phyloP scores from a whole-genome alignment of 2,329 filamentous ascomycete genomes.

The Colletotrichum plurivorum region DNA sequence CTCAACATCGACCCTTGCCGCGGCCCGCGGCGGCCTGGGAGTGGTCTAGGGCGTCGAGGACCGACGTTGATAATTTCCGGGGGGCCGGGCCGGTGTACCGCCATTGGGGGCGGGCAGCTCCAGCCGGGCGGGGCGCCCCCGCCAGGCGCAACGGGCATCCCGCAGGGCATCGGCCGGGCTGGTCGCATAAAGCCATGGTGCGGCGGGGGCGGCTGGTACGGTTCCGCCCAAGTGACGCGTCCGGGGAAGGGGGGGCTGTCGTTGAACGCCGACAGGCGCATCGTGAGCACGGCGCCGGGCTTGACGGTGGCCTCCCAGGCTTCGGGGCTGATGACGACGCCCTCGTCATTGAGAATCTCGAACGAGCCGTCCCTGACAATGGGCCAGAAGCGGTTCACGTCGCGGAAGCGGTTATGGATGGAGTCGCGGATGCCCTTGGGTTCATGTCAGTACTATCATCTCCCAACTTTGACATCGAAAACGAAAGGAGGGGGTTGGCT shows the following conservation, averaged over 20 bases:
- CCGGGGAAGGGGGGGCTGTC: neutral
- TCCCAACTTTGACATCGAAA: neutral
- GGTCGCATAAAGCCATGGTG: neutral
- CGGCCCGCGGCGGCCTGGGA: neutral
- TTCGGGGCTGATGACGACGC: conserved; percentile 16
- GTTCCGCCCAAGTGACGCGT: conserved; percentile 15
- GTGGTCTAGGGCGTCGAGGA: neutral
- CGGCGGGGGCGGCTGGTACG: neutral
- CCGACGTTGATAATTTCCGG: conserved; percentile 1
- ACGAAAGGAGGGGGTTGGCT: neutral
- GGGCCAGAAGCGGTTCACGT: conserved; percentile 23
- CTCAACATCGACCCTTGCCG: neutral
- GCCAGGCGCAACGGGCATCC: neutral
- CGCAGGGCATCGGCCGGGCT: neutral
- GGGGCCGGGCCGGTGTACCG: neutral
- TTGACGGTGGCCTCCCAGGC: conserved; percentile 31
- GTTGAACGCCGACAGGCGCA: conserved; percentile 33
- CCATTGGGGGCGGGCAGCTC: neutral
- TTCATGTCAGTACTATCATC: neutral
- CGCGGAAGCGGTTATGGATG: conserved; percentile 27
- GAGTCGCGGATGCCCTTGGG: conserved; percentile 13
- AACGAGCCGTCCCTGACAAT: conserved; percentile 27
- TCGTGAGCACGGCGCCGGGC: conserved; percentile 21
- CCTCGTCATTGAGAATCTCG: conserved; percentile 20
- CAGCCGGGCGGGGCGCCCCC: neutral